phyloP scores from a whole-genome alignment of 2,329 filamentous ascomycete genomes.

The Sporothrix brunneoviolacea region DNA sequence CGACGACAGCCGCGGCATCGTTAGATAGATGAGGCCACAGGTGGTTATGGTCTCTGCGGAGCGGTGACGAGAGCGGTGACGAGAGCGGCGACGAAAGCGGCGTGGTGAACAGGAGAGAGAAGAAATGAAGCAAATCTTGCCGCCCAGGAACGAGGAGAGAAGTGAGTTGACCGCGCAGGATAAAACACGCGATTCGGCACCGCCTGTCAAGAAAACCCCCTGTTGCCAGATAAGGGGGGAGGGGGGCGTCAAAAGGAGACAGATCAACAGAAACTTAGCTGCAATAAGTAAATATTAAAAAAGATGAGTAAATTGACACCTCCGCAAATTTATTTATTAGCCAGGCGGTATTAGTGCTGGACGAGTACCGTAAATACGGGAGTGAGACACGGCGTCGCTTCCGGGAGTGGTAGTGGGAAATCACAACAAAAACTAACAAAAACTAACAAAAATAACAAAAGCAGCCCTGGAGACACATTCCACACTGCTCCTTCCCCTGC shows the following conservation, averaged over 20 bases:
- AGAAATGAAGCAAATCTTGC: neutral
- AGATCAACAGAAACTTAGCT: conserved; percentile 9
- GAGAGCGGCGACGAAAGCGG: neutral
- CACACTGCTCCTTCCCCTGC: neutral
- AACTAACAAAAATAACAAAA: neutral
- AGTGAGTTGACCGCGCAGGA: conserved; percentile 9
- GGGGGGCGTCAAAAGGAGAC: conserved; percentile 7
- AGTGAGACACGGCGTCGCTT: too few species aligned
- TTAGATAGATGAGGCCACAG: conserved; percentile 1
- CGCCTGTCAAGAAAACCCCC: conserved; percentile 2
- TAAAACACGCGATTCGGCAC: conserved; percentile 13
- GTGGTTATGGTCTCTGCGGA: neutral
- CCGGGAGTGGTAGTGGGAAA: neutral
- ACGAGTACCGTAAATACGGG: too few species aligned
- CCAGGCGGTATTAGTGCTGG: too few species aligned
- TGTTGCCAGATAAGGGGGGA: neutral
- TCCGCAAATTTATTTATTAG: too few species aligned
- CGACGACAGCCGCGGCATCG: conserved; percentile 14
- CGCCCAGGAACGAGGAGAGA: neutral
- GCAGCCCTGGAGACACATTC: neutral
- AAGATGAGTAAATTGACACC: neutral
- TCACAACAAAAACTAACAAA: neutral
- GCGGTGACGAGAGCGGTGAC: neutral
- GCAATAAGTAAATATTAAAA: conserved; percentile 6
- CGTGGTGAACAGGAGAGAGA: neutral